Base-by-base conservation (phyloP, 805 yeast genomes). In the Saturnispora kantuleensis region DNA sequence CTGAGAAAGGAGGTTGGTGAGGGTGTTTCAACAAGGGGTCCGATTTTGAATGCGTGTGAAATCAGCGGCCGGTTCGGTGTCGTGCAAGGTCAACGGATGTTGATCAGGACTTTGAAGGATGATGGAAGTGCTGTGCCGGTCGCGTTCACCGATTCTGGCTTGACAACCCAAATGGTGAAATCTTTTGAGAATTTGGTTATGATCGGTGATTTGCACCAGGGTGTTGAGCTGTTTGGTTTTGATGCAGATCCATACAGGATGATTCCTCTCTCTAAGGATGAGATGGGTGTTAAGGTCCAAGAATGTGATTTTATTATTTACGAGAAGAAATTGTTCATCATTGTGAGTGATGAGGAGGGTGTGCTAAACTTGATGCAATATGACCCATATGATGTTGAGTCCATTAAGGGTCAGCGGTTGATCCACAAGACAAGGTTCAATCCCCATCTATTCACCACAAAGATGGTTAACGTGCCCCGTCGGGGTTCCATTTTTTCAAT, bases 241-340 rank as follows among this genome's bases (percentile, higher is more conserved):
- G 95, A 88, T 60, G 90, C 94, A 2, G 96, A 90, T 55, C 99
- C 99, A 1, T 89, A 85, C 59, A 68, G 96, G 51, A 79, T 90
- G 80, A 69, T 87, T 13, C 62, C 74, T 46, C 61, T 93, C 42
- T 89, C 95, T 8, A 84, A 82, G 57, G 95, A 89, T 58, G 69
- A 75, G 16, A 70, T 75, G 21, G 62, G 71, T 15, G 66, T 83
- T 37, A 83, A 79, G 54, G 81, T 84, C 0, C 69, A 73, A 37
- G 71, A 81, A 47, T 77, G 84, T n/a, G 96, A 89, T 48, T 87
- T 89, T 56, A 62, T 85, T 21, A 76, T 79, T 12, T 73, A 78
- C 46, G 84, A 82, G 47, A 84, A 83, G 10, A 83, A 84, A 41
- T 63, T 89, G 10, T 77, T 63, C 53, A 70, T 87, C 37, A 66